Evolutionary conservation across 306 rosid species (phyloP), one percentile per base, ranked within the genome.

Genomic region (Rubus idaeus): DNA sequence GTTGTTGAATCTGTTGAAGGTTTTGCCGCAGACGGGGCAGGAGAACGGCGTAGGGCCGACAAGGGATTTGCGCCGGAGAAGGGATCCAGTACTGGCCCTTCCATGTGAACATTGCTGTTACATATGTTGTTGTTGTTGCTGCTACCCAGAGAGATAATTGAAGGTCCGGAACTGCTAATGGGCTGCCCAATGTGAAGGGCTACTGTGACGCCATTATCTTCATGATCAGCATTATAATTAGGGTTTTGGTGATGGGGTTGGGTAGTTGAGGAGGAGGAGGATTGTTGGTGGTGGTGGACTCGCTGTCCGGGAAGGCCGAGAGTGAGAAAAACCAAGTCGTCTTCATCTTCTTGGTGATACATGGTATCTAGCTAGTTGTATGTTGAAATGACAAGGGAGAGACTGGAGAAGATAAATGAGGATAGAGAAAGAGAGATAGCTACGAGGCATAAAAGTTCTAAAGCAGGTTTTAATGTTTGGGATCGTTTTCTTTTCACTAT

Each of bases 11-110:
- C 98, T 84, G 86, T 85, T 92, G 95, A 94, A 94, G 82, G 95
- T 90, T 83, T 94, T 94, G 86, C 80, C 82, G 88, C 98, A 94
- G 74, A 94, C 97, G 3, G 88, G 73, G 91, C 97, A 94, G 80
- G 98, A 91, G 90, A 94, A 94, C 81, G 91, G 98, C 8, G 98
- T 90, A 30, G 97, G 96, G 23, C 98, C 98, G 30, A 92, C 96
- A 13, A 94, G 95, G n/a, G 81, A 94, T 94, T 79, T 94, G 98
- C 3, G 97, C 90, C 7, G 92, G 90, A 35, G 98, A 86, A 64
- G 98, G 98, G 44, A 94, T 92, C 98, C 98, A 94, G 70, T 92
- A 94, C 62, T 91, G 96, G 64, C 81, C n/a, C 85, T 74, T 84
- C 79, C n/a, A 77, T 30, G 58, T 60, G 69, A 56, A 55, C 10